Base-by-base conservation (phyloP, 371 early-diverging fungal genomes). In the Mycotypha africana region DNA sequence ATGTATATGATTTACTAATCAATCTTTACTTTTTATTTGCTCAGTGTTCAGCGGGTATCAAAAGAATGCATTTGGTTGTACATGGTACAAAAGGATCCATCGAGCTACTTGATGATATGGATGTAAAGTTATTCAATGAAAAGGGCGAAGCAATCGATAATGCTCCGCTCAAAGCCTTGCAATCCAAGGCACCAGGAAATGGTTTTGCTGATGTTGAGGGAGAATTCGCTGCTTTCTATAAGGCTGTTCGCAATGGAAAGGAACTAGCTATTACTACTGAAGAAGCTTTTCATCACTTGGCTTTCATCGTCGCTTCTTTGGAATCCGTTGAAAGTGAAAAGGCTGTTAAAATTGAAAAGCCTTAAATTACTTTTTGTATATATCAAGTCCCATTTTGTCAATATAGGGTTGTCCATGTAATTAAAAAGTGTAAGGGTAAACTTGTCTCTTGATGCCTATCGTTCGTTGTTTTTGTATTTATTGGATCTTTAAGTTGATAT, bases 41-140 rank as follows among this genome's bases (percentile, higher is more conserved):
- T 30, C 36, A 73, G 74, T 63, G 68, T 33, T 54, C 74, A 2
- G 64, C 69, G 14, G 67, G 65, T 32, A 37, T 64, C 11, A 67
- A 66, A 28, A 52, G 46, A 38, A 51, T 54, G 51, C 42, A 34
- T 4, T 42, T 74, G 9, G 58, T 63, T 17, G 53, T 74, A 2
- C 60, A 68, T 47, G 74, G 74, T 25, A 61, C 66, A n/a, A 52
- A 61, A 23, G 74, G 74, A n/a, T 50, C 66, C 0, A 51, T 74
- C 32, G 59, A 56, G 19, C 38, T 74, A 0, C 42, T 55, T 11
- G 46, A 70, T 25, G 65, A 67, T 17, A 39, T 43, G 5, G 9
- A 38, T 1, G 60, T 67, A 0, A 53, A 73, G 34, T 41, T 60
- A 16, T 47, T 66, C 17, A 56, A 70, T 45, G 57, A 37, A 15